Percentiles rank a stretch among this genome's conserved stretches.
Evolutionary conservation across 2,329 filamentous ascomycete species (phyloP).

Genomic region (Aureobasidium subglaciale): DNA sequence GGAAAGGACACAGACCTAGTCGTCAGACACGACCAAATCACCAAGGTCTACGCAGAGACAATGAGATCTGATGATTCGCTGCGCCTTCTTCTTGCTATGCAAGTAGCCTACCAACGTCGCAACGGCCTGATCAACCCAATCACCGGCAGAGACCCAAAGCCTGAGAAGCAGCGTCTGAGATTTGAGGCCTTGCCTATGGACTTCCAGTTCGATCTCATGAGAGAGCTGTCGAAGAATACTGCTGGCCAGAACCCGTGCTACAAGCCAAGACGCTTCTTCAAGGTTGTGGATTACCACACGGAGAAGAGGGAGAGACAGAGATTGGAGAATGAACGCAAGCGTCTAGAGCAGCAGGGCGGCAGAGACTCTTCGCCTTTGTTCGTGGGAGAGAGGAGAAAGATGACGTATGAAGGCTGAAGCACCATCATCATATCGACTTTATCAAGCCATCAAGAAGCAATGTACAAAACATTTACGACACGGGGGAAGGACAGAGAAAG

Average conservation of each 20-base stretch:
- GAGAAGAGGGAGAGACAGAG: background rate
- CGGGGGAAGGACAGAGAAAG: too few relatives aligned
- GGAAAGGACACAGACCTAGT: background rate
- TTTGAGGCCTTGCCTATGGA: background rate
- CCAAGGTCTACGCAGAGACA: background rate
- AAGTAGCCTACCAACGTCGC: background rate
- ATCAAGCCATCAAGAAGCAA: too few relatives aligned
- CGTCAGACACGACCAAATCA: background rate
- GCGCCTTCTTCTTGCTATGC: background rate
- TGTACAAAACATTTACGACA: too few relatives aligned
- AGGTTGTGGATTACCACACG: background rate
- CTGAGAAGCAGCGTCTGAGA: background rate
- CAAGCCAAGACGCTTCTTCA: background rate
- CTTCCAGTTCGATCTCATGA: background rate
- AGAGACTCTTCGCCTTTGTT: background rate
- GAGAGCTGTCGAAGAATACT: background rate
- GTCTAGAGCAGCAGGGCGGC: background rate
- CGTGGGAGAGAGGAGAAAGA: background rate
- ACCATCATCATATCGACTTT: too few relatives aligned
- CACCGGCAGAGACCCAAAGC: background rate
- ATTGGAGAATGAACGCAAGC: background rate
- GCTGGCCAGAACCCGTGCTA: background rate
- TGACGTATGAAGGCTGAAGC: too few relatives aligned
- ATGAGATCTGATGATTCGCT: background rate
- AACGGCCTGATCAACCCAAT: background rate